Conservation (phyloP, 371 early-diverging fungal genomes). For the Nosema granulosis region DNA sequence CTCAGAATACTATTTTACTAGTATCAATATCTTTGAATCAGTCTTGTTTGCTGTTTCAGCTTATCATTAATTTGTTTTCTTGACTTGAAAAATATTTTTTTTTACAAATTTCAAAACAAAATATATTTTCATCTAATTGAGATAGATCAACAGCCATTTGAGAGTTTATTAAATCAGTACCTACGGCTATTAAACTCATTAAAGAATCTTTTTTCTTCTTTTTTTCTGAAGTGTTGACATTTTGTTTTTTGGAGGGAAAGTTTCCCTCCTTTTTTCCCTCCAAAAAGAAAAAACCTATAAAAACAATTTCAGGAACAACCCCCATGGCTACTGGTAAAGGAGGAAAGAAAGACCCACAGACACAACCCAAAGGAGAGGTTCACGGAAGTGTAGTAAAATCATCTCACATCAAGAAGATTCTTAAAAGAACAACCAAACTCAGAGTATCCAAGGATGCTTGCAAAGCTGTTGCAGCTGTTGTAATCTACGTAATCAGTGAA, state of each 20-base stretch:
- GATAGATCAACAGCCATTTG: too few species aligned
- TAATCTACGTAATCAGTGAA: slow-evolving; percentile 64
- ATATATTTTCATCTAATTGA: not conserved
- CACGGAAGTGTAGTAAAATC: slow-evolving; percentile 58
- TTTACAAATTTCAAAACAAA: not conserved
- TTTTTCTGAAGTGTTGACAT: not conserved
- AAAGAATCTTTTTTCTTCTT: not conserved
- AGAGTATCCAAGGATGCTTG: slow-evolving; percentile 64
- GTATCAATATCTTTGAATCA: too few species aligned
- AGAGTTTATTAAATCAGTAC: too few species aligned
- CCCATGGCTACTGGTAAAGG: slow-evolving; percentile 57
- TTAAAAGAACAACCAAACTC: slow-evolving; percentile 62
- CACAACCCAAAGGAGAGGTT: slow-evolving; percentile 55
- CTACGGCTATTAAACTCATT: too few species aligned
- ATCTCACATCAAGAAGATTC: slow-evolving; percentile 64
- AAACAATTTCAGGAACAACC: slow-evolving; percentile 29
- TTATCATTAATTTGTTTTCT: too few species aligned
- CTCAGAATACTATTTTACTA: too few species aligned
- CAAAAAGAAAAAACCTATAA: slow-evolving; percentile 52
- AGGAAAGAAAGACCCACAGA: slow-evolving; percentile 66
- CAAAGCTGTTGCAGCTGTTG: slow-evolving; percentile 56
- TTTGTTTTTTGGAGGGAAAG: not conserved
- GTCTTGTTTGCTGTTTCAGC: too few species aligned
- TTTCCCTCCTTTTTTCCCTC: slow-evolving; percentile 42
- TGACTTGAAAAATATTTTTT: not conserved